Evolutionary conservation across 768 basidiomycete species (phyloP).

Genomic region (Boletus bicolor): DNA sequence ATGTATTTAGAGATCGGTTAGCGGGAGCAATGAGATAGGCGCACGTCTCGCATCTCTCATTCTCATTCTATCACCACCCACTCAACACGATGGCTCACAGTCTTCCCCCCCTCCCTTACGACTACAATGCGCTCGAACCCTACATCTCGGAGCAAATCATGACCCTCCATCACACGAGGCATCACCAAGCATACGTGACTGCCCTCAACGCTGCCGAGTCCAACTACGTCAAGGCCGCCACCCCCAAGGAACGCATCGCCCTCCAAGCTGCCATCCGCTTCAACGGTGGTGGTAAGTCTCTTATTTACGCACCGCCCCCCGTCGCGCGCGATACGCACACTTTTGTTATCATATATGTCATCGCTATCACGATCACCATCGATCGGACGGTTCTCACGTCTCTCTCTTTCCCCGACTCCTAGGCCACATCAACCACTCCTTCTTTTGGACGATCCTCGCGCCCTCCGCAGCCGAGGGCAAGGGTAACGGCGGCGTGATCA

Average conservation of each 20-base stretch:
- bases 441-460: slow-evolving; percentile 95
- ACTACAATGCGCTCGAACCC: slow-evolving; percentile 91
- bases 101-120: slow-evolving; percentile 73
- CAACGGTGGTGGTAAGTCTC: slow-evolving; percentile 84
- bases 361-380: slow-evolving; percentile 13
- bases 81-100: slow-evolving; percentile 41
- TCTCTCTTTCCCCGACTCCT: not conserved
- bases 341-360: slow-evolving; percentile 4
- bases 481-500: slow-evolving; percentile 58
- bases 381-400: not conserved
- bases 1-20: not conserved
- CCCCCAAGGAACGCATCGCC: slow-evolving; percentile 78
- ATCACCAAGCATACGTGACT: slow-evolving; percentile 93
- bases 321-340: not conserved
- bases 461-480: slow-evolving; percentile 52
- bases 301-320: not conserved
- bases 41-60: not conserved
- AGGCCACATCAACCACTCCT: slow-evolving; percentile 92
- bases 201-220: slow-evolving; percentile 88
- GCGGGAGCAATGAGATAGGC: not conserved
- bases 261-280: slow-evolving; percentile 92
- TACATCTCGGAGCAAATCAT: slow-evolving; percentile 90
- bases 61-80: slow-evolving; percentile 7
- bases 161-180: slow-evolving; percentile 92
- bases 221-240: slow-evolving; percentile 60